Evolutionary conservation across 306 rosid genomes (phyloP).

Genomic region (Sicyos edulis): DNA sequence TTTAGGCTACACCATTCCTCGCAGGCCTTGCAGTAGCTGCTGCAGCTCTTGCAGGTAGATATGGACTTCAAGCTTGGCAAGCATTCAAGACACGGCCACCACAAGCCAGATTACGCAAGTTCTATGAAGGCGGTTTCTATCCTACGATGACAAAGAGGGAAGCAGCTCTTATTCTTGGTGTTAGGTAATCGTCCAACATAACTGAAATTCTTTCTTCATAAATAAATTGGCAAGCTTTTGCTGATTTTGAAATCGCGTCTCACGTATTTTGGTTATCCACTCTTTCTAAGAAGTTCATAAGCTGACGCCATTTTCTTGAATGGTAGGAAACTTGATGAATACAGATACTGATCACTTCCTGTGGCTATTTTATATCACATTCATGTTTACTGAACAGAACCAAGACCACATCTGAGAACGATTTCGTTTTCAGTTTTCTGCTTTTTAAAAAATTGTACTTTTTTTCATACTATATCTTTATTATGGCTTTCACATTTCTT

Average conservation of each 20-base stretch:
- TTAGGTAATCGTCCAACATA: constrained; percentile 37
- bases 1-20: constrained; percentile 66
- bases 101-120: constrained; percentile 45
- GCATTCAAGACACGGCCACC: constrained; percentile 58
- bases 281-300: neutral
- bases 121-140: constrained; percentile 72
- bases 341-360: neutral
- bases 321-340: constrained; percentile 5
- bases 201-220: neutral
- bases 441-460: too few relatives aligned
- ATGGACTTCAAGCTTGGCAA: constrained; percentile 66
- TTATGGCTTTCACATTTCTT: too few relatives aligned
- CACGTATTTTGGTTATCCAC: neutral
- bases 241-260: too few relatives aligned
- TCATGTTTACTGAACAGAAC: neutral
- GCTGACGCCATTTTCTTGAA: neutral
- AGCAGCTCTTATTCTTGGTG: constrained; percentile 68
- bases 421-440: too few relatives aligned
- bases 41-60: constrained; percentile 64
- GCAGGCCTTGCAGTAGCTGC: constrained; percentile 43
- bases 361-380: neutral
- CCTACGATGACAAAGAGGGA: constrained; percentile 63
- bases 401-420: too few relatives aligned
- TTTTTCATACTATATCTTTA: too few relatives aligned
- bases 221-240: too few relatives aligned